Conservation (phyloP, 495 filamentous ascomycete genomes). For the Aspergillus diversus region DNA sequence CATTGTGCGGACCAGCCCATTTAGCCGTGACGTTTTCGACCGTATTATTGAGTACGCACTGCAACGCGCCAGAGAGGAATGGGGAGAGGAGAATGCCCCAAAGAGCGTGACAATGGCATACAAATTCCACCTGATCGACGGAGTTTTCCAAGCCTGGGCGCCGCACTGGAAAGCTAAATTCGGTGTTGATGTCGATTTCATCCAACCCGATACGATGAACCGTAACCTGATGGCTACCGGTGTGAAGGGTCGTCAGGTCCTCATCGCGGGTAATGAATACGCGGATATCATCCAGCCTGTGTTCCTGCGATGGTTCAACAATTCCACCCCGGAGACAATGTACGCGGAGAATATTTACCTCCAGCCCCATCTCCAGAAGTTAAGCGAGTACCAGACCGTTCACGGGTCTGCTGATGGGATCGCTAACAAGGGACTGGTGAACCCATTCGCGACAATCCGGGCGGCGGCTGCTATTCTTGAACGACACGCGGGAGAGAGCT, state of each 20-base stretch:
- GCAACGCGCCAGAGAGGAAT: background rate
- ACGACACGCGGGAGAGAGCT: background rate
- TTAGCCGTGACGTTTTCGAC: slow-evolving; percentile 5
- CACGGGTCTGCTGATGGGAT: slow-evolving; percentile 12
- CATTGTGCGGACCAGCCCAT: slow-evolving; percentile 1
- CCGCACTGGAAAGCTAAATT: slow-evolving; percentile 1
- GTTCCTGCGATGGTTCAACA: slow-evolving; percentile 9
- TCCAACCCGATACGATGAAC: slow-evolving; percentile 10
- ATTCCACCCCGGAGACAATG: slow-evolving; percentile 9
- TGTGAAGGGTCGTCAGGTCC: slow-evolving; percentile 2
- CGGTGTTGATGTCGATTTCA: slow-evolving; percentile 6
- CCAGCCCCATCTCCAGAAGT: background rate
- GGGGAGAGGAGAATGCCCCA: slow-evolving; percentile 5
- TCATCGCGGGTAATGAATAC: slow-evolving; percentile 12
- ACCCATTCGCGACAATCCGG: slow-evolving; percentile 13
- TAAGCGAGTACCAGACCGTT: slow-evolving; percentile 13
- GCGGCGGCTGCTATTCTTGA: slow-evolving; percentile 11
- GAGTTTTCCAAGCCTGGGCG: slow-evolving; percentile 11
- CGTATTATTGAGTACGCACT: slow-evolving; percentile 1
- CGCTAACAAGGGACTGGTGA: background rate
- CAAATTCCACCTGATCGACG: slow-evolving; percentile 14
- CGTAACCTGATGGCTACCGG: slow-evolving; percentile 8
- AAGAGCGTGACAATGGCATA: background rate
- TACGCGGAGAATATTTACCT: slow-evolving; percentile 12
- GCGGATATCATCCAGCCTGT: slow-evolving; percentile 15